Base-by-base conservation (phyloP, 2,329 filamentous ascomycete species). In the Colletotrichum kahawae region DNA sequence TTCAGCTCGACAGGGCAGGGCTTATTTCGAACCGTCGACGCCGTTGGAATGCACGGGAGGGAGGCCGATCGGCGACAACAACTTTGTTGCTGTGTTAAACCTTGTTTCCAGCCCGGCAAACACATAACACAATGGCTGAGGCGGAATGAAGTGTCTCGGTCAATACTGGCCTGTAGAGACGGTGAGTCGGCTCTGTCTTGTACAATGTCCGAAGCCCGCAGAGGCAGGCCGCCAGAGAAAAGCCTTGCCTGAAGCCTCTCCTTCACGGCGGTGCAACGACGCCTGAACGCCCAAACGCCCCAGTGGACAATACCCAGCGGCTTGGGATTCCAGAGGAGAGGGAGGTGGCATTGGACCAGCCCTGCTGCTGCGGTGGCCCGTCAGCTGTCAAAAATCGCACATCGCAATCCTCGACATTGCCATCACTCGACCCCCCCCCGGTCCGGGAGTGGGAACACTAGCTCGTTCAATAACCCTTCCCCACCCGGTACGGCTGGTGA, bases 341-440 rank as follows among this genome's bases (percentile, higher is more conserved):
- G 48, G 16, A 18, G 38, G 43, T 48, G 43, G 18, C 43, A 34
- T 33, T 31, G 65, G 6, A 16, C 57, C 67, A 43, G 56, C 13
- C 38, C 24, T 29, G 21, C 54, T 57, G 13, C 57, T 18, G 43
- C 43, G n/a, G 43, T 48, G 5, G 43, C 43, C 34, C 51, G 60
- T 74, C 60, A 66, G 27, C 71, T 56, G 68, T 67, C 64, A 67
- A 66, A 59, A 51, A 38, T 27, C n/a, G 71, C 62, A 57, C 72
- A 67, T 71, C 54, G 68, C 62, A 71, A 74, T 71, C 60, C 54
- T 63, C 69, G 51, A 57, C 67, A 71, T 62, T 74, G 38, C 71
- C 60, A 74, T 57, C 13, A 38, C 12, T 36, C 33, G 18, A 29
- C 54, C 34, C 68, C 72, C 73, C 72, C 73, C 21, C 21, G 60